These are phyloP conservation scores for Coemansia sp. DNA, from an alignment of 192 early-diverging fungal species.

Conservation along the genomic window DNA sequence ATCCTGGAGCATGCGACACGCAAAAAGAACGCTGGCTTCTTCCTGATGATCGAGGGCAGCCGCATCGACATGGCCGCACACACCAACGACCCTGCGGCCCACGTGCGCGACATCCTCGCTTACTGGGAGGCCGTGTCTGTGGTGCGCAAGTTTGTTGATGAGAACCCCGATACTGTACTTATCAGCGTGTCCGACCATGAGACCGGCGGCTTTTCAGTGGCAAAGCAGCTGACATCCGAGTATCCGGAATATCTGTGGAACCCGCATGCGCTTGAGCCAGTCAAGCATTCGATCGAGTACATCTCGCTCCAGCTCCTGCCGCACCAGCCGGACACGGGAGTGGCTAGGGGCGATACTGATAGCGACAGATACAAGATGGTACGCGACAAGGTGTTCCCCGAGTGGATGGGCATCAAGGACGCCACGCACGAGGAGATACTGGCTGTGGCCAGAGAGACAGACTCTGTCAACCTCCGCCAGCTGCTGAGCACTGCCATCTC, in stretches of 20 bases:
- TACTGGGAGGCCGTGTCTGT: constrained; percentile 78
- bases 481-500: constrained; percentile 59
- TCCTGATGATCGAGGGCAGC: constrained; percentile 96
- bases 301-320: constrained; percentile 49
- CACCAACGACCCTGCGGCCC: constrained; percentile 88
- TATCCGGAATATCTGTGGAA: constrained; percentile 92
- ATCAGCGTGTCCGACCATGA: constrained; percentile 96
- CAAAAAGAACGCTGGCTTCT: constrained; percentile 74
- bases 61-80: constrained; percentile 98
- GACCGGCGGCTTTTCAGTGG: constrained; percentile 92
- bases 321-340: constrained; percentile 3
- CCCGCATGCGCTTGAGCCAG: constrained; percentile 72
- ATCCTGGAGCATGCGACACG: constrained; percentile 64
- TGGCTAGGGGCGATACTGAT: not conserved
- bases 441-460: constrained; percentile 40
- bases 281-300: constrained; percentile 69
- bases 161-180: constrained; percentile 84
- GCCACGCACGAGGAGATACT: constrained; percentile 64
- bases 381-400: constrained; percentile 62
- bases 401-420: constrained; percentile 75
- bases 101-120: constrained; percentile 88
- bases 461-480: constrained; percentile 51
- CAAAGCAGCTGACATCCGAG: constrained; percentile 63
- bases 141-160: constrained; percentile 78
- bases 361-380: constrained; percentile 43